phyloP scores from a whole-genome alignment of 352 stramenopile genomes.

The Globisporangium spiculum region DNA sequence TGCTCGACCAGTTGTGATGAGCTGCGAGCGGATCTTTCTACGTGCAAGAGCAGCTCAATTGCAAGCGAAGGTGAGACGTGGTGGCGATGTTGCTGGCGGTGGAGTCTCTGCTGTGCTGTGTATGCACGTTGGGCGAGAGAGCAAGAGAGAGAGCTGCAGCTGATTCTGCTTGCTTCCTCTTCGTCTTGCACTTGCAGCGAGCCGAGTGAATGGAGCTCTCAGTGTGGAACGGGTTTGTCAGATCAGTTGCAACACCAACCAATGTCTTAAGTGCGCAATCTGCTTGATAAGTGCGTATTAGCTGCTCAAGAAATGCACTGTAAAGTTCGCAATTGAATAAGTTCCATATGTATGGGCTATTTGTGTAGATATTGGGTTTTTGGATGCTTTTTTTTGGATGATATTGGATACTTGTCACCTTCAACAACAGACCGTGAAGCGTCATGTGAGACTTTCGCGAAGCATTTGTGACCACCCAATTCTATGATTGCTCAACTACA shows the following conservation, averaged over 20 bases:
- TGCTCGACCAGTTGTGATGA: background rate
- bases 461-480: background rate
- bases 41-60: background rate
- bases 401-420: background rate
- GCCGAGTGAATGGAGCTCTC: slow-evolving; percentile 7
- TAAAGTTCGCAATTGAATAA: background rate
- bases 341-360: background rate
- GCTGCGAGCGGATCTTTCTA: background rate
- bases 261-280: slow-evolving; percentile 4
- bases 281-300: background rate
- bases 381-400: background rate
- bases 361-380: background rate
- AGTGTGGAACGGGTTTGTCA: background rate
- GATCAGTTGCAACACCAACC: slow-evolving; percentile 6
- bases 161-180: slow-evolving; percentile 3
- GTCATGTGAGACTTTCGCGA: background rate
- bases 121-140: background rate
- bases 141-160: background rate
- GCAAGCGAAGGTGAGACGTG: background rate
- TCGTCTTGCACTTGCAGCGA: slow-evolving; percentile 1
- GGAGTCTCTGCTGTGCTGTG: background rate
- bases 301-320: background rate
- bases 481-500: background rate
- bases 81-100: background rate
- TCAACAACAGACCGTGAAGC: background rate